Evolutionary conservation across 2,329 filamentous ascomycete genomes (phyloP).

Genomic region (Ascochyta lentis): DNA sequence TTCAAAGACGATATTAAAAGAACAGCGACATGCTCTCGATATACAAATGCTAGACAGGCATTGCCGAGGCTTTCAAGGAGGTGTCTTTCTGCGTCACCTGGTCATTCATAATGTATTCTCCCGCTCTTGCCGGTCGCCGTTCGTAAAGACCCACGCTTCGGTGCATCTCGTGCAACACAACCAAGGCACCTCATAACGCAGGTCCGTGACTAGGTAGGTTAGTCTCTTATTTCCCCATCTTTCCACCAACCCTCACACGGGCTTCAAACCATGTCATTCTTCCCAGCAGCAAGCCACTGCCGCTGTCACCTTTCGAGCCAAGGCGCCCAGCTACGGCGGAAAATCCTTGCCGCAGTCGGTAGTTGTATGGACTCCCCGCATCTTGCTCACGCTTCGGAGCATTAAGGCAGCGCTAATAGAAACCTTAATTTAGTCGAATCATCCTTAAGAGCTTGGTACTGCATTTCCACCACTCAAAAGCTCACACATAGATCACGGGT

Average conservation of each 20-base stretch:
- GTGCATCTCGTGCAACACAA: not conserved
- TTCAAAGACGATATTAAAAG: not conserved
- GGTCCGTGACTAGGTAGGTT: not conserved
- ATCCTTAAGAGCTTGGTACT: not conserved
- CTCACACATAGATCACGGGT: not conserved
- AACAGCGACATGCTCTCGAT: not conserved
- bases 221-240: not conserved
- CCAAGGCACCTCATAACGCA: not conserved
- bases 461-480: slow-evolving; percentile 14
- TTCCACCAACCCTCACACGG: slow-evolving; percentile 13
- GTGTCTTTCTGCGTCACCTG: not conserved
- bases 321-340: not conserved
- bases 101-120: not conserved
- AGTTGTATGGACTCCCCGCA: slow-evolving; percentile 5
- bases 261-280: not conserved
- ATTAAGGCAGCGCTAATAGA: not conserved
- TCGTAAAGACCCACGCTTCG: not conserved
- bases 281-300: not conserved
- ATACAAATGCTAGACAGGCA: not conserved
- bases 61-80: not conserved
- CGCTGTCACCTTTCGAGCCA: slow-evolving; percentile 1
- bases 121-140: not conserved
- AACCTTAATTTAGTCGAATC: slow-evolving; percentile 8
- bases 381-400: not conserved
- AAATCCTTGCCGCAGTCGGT: slow-evolving; percentile 8